Percentiles rank a stretch among this genome's conserved stretches.
Evolutionary conservation across 345 rosid genomes (phyloP).

Genomic region (Jatropha curcas): DNA sequence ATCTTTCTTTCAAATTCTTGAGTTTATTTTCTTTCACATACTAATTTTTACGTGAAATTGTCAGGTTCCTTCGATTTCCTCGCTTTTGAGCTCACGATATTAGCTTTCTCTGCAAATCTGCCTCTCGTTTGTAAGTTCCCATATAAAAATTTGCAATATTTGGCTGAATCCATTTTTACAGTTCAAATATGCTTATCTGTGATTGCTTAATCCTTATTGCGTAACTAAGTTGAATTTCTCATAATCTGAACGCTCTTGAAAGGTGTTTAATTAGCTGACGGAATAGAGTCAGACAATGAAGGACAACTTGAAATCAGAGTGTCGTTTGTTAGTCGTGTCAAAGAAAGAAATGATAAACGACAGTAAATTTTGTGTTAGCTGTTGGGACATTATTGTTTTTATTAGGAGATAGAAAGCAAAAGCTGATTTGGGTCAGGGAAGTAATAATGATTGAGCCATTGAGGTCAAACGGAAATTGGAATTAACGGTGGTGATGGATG

Average conservation of each 20-base stretch:
- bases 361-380: background rate
- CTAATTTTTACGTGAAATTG: constrained; percentile 3
- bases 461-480: background rate
- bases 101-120: background rate
- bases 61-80: constrained; percentile 27
- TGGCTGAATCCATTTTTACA: background rate
- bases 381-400: no score
- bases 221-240: background rate
- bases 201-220: no score
- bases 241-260: background rate
- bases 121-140: constrained; percentile 12
- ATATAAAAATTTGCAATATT: no score
- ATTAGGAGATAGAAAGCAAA: no score
- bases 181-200: no score
- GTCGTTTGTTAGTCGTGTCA: background rate
- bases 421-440: no score
- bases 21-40: no score
- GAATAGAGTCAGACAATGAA: no score
- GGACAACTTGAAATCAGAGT: no score
- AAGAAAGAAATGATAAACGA: background rate
- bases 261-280: no score
- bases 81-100: background rate
- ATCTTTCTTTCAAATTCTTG: background rate
- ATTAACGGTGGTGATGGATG: background rate
- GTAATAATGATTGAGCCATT: no score